Conservation (phyloP, 306 rosid genomes). For the Begonia peltatifolia region DNA sequence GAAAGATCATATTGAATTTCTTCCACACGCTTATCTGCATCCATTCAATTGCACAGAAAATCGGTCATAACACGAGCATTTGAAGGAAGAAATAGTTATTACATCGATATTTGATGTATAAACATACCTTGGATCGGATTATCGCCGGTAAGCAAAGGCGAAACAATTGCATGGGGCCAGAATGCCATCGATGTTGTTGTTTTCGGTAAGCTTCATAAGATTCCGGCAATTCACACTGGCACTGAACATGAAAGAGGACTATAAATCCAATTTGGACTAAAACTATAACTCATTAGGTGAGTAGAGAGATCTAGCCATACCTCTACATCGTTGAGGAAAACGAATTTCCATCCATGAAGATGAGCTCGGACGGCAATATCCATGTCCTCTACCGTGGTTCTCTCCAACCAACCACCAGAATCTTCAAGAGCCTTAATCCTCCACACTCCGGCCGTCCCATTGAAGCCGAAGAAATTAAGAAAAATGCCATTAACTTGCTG, state of each 20-base stretch:
- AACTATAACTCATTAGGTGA: neutral
- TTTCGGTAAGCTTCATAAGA: conserved; percentile 65
- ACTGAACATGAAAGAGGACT: conserved; percentile 20
- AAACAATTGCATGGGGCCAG: conserved; percentile 66
- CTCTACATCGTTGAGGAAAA: conserved; percentile 68
- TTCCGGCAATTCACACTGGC: conserved; percentile 72
- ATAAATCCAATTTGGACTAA: neutral
- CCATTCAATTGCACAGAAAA: conserved; percentile 10
- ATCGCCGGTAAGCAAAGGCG: conserved; percentile 58
- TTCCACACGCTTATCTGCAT: conserved; percentile 50
- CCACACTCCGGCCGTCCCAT: conserved; percentile 85
- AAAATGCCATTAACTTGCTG: conserved; percentile 66
- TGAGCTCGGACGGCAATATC: conserved; percentile 77
- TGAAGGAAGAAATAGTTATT: neutral
- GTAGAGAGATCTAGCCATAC: conserved; percentile 10
- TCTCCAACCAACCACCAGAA: conserved; percentile 73
- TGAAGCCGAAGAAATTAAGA: conserved; percentile 65
- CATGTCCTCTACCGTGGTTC: conserved; percentile 78
- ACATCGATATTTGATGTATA: neutral
- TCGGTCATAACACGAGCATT: too few relatives aligned
- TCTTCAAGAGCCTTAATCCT: conserved; percentile 68
- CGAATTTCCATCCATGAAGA: conserved; percentile 68
- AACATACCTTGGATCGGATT: conserved; percentile 36
- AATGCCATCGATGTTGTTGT: conserved; percentile 69
- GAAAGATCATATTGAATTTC: conserved; percentile 50